These are phyloP conservation scores for Oxytropis ochrocephala DNA, from an alignment of 306 rosid species.

Conservation along the genomic window DNA sequence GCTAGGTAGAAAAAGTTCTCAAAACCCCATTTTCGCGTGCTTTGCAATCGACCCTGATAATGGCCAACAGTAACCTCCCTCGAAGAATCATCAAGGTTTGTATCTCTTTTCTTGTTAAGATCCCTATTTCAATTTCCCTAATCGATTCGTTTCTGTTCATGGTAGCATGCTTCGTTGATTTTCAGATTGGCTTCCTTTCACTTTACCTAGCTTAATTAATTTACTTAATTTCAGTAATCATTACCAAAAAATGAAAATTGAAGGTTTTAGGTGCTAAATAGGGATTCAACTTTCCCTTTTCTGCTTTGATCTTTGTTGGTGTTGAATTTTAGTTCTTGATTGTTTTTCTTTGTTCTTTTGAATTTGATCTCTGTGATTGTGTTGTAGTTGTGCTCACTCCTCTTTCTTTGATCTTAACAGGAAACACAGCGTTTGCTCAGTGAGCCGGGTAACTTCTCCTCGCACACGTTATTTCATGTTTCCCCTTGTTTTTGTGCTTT, in stretches of 20 bases:
- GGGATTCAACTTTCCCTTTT: not conserved
- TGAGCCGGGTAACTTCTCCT: slow-evolving; percentile 68
- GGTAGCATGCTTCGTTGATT: not conserved
- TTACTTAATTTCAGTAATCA: not conserved
- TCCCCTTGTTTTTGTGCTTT: not conserved
- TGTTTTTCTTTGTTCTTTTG: slow-evolving; percentile 2
- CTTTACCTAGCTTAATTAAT: not conserved
- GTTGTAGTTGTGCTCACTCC: slow-evolving; percentile 8
- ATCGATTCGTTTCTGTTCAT: slow-evolving; percentile 13
- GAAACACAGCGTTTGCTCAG: slow-evolving; percentile 98
- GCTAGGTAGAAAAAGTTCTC: slow-evolving; percentile 30
- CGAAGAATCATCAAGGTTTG: slow-evolving; percentile 78
- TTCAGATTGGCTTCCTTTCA: not conserved
- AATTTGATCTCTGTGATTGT: not conserved
- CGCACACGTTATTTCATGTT: not conserved
- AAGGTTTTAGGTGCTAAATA: not conserved
- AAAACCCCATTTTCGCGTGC: slow-evolving; percentile 54
- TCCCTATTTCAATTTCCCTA: slow-evolving; percentile 41
- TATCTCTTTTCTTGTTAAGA: slow-evolving; percentile 26
- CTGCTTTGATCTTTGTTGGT: not conserved
- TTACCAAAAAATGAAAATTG: not conserved
- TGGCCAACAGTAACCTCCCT: slow-evolving; percentile 96
- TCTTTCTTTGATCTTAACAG: slow-evolving; percentile 40
- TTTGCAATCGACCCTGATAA: slow-evolving; percentile 52
- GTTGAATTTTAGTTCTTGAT: not conserved